Evolutionary conservation across 768 basidiomycete genomes (phyloP).

Genomic region (Mycena kentingensis): DNA sequence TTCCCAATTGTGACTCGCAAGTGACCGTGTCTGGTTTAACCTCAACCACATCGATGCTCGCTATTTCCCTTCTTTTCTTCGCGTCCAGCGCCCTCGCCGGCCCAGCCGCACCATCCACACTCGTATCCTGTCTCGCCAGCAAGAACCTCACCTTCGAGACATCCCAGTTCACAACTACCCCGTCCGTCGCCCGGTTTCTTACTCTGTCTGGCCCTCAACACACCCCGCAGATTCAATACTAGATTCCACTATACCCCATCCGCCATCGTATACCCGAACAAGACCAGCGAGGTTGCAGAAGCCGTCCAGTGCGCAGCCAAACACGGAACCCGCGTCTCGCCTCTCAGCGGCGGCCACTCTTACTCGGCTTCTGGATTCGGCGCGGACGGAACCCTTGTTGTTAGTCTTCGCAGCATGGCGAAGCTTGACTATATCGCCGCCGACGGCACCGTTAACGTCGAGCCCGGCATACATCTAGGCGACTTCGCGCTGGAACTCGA

Average conservation of each 20-base stretch:
- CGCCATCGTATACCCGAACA: not conserved
- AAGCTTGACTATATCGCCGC: not conserved
- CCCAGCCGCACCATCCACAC: not conserved
- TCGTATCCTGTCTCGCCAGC: slow-evolving; percentile 8
- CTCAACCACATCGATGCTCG: too few relatives aligned
- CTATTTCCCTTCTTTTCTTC: slow-evolving; percentile 1
- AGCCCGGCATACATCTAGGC: not conserved
- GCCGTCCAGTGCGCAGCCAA: not conserved
- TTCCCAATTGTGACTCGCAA: too few relatives aligned
- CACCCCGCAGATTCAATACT: not conserved
- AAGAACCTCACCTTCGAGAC: slow-evolving; percentile 3
- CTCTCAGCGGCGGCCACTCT: not conserved
- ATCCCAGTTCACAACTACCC: slow-evolving; percentile 8
- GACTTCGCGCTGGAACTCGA: not conserved
- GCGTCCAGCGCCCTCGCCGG: slow-evolving; percentile 7
- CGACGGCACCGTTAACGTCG: not conserved
- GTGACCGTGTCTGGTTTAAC: too few relatives aligned
- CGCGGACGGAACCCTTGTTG: not conserved
- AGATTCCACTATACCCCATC: not conserved
- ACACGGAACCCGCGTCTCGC: not conserved
- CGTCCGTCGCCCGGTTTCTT: not conserved
- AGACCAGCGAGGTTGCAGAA: not conserved
- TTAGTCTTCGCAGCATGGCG: not conserved
- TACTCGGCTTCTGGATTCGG: slow-evolving; percentile 1
- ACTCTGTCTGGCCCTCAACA: not conserved